Evolutionary conservation across 805 yeast species (phyloP), one percentile per base, ranked within the genome.

Genomic region (Myxozyma sirexii): DNA sequence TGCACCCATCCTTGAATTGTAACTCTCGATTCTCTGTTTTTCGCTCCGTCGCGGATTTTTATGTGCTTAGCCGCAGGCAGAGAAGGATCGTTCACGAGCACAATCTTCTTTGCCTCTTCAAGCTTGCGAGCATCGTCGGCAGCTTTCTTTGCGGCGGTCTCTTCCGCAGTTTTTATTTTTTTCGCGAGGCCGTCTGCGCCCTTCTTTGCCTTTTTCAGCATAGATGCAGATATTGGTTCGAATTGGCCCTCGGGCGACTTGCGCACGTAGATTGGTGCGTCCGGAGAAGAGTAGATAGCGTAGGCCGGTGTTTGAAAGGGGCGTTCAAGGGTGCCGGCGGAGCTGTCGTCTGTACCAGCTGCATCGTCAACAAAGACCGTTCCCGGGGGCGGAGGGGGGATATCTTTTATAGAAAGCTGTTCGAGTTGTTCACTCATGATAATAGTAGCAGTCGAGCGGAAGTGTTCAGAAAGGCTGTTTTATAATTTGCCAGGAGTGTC

Each of bases 1-100:
- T 94, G 99, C 63, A 94, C 81, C 99, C 99, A 94, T 63, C 99
- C 99, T 66, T 84, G 85, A 45, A 93, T 86, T 57, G 80, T 73
- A 55, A 90, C 90, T 75, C 99, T 84, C 63, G 78, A 68, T 59
- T 84, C 94, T 43, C 90, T 80, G 69, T 75, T 70, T 4, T 77
- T 80, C 59, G 80, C 80, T 53, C 86, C 74, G 8, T 80, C 68
- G 62, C 78, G 74, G 69, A 94, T 82, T 77, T 90, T 92, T 74
- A 84, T 80, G 70, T 78, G 83, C 57, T 75, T 72, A 46, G 97
- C 93, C 37, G 69, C 71, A 56, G 96, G 91, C 68, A 90, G 81
- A 13, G 89, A 80, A 47, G 77, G 70, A 72, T 94, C 97, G 73
- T 89, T 88, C 60, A 74, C 81, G 70, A 94, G 84, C 57, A 78